Evolutionary conservation across 306 rosid species (phyloP).

Genomic region (Prunus mira): DNA sequence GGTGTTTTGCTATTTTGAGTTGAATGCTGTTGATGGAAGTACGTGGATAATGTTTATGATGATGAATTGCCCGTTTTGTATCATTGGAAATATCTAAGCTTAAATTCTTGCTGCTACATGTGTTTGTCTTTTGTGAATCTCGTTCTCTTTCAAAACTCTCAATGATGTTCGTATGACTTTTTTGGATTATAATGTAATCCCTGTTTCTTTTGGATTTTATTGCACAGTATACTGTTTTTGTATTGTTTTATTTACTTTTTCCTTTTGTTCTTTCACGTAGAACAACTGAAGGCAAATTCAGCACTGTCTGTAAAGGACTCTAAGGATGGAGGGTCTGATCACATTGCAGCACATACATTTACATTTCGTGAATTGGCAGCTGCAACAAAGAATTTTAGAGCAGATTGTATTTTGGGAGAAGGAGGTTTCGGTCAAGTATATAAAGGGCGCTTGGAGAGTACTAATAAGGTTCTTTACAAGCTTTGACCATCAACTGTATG

Average conservation of each 20-base stretch:
- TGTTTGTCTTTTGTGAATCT: neutral
- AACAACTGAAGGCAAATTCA: slow-evolving; percentile 27
- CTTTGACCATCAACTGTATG: neutral
- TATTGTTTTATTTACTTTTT: neutral
- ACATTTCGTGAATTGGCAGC: slow-evolving; percentile 55
- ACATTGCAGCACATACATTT: slow-evolving; percentile 55
- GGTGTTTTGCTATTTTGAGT: neutral
- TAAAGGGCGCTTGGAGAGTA: slow-evolving; percentile 52
- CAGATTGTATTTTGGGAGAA: slow-evolving; percentile 60
- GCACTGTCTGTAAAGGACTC: slow-evolving; percentile 20
- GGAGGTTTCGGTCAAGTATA: slow-evolving; percentile 63
- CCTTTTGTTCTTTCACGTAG: slow-evolving; percentile 12
- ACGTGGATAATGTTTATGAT: neutral
- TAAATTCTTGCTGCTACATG: neutral
- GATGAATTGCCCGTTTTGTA: neutral
- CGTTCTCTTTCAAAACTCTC: neutral
- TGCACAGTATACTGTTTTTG: neutral
- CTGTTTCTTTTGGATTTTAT: neutral
- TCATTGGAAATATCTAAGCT: slow-evolving; percentile 2
- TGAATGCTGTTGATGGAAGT: slow-evolving; percentile 7
- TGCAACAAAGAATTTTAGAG: slow-evolving; percentile 50
- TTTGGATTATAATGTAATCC: neutral
- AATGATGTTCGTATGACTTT: neutral
- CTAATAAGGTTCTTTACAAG: slow-evolving; percentile 34
- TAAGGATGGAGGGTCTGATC: slow-evolving; percentile 34